Evolutionary conservation across 176 grass and related monocot species (phyloP).

Genomic region (Aegilops speltoides): DNA sequence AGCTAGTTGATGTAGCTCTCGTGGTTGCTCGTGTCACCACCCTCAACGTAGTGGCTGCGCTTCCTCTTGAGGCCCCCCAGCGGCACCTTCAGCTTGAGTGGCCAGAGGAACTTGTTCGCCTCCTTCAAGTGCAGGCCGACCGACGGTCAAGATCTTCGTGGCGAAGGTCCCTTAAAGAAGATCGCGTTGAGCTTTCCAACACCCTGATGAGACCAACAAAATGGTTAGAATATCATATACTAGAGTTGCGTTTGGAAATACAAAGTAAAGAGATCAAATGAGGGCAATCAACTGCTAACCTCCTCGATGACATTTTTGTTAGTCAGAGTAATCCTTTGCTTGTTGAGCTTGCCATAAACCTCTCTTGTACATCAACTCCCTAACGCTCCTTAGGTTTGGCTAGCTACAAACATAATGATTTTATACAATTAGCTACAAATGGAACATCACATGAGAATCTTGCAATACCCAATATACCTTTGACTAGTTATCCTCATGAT

Average conservation of each 20-base stretch:
- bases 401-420: conserved; percentile 22
- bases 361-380: conserved; percentile 79
- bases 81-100: conserved; percentile 68
- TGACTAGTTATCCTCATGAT: background rate
- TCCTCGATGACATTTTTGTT: conserved; percentile 72
- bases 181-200: conserved; percentile 57
- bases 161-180: conserved; percentile 61
- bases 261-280: background rate
- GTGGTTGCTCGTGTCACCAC: conserved; percentile 59
- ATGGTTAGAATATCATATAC: background rate
- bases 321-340: conserved; percentile 57
- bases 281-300: conserved; percentile 2
- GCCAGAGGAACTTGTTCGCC: conserved; percentile 70
- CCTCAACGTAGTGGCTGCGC: conserved; percentile 57
- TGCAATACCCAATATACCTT: background rate
- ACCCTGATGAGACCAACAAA: conserved; percentile 24
- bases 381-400: conserved; percentile 72
- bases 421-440: no score
- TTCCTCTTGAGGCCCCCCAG: conserved; percentile 55
- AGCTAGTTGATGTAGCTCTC: conserved; percentile 79
- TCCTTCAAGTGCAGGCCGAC: conserved; percentile 69
- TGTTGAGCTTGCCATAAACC: conserved; percentile 77
- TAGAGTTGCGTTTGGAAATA: background rate
- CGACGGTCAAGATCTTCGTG: conserved; percentile 49
- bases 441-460: background rate